Percentiles rank a stretch among this genome's conserved stretches.
phyloP scores from a whole-genome alignment of 805 yeast species.

The Pichia scutulata region DNA sequence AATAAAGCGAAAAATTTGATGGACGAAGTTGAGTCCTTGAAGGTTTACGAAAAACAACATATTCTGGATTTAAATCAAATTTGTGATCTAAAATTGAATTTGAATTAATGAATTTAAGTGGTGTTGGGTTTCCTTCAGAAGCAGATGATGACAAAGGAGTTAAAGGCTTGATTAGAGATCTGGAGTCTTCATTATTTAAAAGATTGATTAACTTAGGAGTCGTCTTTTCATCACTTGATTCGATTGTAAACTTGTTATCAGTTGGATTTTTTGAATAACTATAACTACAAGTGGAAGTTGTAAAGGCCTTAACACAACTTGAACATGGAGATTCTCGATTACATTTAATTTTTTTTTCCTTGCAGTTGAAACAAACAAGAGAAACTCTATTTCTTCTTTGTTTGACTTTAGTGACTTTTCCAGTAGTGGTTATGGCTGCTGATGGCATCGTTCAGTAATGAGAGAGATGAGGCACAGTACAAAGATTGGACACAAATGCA shows the following conservation, averaged over 20 bases:
- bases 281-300: slow-evolving; percentile 5
- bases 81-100: slow-evolving; percentile 1
- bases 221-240: not conserved
- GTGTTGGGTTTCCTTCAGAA: not conserved
- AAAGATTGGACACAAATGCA: not conserved
- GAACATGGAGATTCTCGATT: slow-evolving; percentile 13
- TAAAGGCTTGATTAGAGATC: not conserved
- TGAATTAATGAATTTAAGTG: not conserved
- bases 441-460: not conserved
- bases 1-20: not conserved
- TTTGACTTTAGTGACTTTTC: not conserved
- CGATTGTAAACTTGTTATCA: not conserved
- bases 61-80: not conserved
- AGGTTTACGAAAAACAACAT: slow-evolving; percentile 4
- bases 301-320: slow-evolving; percentile 8
- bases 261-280: not conserved
- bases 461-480: not conserved
- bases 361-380: slow-evolving; percentile 11
- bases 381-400: slow-evolving; percentile 9
- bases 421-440: not conserved
- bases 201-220: not conserved
- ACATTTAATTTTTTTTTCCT: slow-evolving; percentile 12
- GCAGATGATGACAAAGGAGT: not conserved
- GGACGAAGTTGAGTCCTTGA: slow-evolving; percentile 4
- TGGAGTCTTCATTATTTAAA: not conserved